Conservation (phyloP, 768 basidiomycete species). For the Clavaria fumosa region DNA sequence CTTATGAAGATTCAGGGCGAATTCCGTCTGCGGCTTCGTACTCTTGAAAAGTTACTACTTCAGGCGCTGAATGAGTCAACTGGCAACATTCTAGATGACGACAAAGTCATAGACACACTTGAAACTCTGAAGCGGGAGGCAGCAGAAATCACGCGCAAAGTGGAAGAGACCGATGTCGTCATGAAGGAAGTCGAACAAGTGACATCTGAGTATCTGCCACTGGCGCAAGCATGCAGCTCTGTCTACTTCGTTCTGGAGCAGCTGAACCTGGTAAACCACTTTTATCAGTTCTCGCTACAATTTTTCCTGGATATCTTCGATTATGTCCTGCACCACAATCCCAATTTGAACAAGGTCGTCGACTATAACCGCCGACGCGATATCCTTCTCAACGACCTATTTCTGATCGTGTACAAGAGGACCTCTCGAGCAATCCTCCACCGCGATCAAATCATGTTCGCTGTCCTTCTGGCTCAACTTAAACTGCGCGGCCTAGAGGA, state of each 20-base stretch:
- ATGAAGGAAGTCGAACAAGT: conserved; percentile 97
- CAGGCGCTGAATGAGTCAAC: conserved; percentile 94
- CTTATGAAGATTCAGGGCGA: conserved; percentile 98
- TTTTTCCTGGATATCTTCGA: conserved; percentile 99
- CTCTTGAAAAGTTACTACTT: conserved; percentile 81
- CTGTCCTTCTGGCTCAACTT: conserved; percentile 79
- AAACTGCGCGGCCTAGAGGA: conserved; percentile 71
- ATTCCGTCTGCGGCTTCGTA: conserved; percentile 83
- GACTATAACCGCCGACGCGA: conserved; percentile 62
- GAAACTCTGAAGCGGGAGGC: conserved; percentile 95
- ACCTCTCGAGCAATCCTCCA: conserved; percentile 85
- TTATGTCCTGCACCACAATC: conserved; percentile 83
- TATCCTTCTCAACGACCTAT: conserved; percentile 76
- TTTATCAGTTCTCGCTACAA: conserved; percentile 94
- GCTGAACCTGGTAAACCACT: conserved; percentile 85
- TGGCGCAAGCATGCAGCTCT: conserved; percentile 92
- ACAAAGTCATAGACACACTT: conserved; percentile 93
- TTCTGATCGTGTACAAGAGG: conserved; percentile 74
- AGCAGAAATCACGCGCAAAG: conserved; percentile 88
- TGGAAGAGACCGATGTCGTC: conserved; percentile 88
- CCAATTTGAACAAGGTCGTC: conserved; percentile 65
- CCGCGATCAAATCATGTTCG: conserved; percentile 81
- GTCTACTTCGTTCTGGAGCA: conserved; percentile 97
- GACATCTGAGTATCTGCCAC: conserved; percentile 83
- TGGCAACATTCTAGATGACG: conserved; percentile 96